A percentile compares a stretch with the other conserved stretches of the same genome.
phyloP scores from a whole-genome alignment of 352 stramenopile species.

The Globisporangium recalcitrans region DNA sequence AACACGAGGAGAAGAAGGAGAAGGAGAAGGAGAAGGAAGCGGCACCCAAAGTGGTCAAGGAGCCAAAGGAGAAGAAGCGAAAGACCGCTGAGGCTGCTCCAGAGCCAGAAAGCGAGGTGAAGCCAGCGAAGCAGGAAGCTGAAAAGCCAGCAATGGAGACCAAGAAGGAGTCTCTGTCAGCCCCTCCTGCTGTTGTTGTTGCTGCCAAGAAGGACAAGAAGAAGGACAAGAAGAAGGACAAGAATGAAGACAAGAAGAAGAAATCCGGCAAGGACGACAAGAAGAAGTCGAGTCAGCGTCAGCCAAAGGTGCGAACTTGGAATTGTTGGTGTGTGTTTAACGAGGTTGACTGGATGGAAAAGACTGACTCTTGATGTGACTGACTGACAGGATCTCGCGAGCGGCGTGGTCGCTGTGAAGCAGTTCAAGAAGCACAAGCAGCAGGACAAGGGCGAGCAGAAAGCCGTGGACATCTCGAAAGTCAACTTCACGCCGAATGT shows the following conservation, averaged over 20 bases:
- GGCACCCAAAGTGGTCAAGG: slow-evolving; percentile 14
- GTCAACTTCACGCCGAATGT: slow-evolving; percentile 62
- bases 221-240: slow-evolving; percentile 20
- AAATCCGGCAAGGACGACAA: slow-evolving; percentile 20
- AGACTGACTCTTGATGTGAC: background rate
- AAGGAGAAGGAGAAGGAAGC: slow-evolving; percentile 19
- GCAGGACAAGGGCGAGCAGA: slow-evolving; percentile 20
- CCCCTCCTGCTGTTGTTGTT: background rate
- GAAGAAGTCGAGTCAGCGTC: slow-evolving; percentile 25
- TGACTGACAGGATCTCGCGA: slow-evolving; percentile 44
- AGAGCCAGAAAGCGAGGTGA: slow-evolving; percentile 12
- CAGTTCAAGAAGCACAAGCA: slow-evolving; percentile 72
- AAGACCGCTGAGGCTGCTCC: slow-evolving; percentile 20
- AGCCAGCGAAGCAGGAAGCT: slow-evolving; percentile 7
- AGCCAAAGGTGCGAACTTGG: slow-evolving; percentile 30
- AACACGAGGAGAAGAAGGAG: slow-evolving; percentile 22
- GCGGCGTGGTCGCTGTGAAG: slow-evolving; percentile 70
- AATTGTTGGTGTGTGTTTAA: background rate
- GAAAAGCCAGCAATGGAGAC: background rate
- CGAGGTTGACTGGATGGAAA: background rate
- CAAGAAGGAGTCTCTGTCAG: slow-evolving; percentile 7
- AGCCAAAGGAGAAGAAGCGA: slow-evolving; percentile 17
- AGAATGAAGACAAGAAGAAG: slow-evolving; percentile 25
- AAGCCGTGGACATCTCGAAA: slow-evolving; percentile 48
- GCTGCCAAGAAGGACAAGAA: slow-evolving; percentile 16